Conservation (phyloP, 2,329 filamentous ascomycete species). For the Colletotrichum coccodes region DNA sequence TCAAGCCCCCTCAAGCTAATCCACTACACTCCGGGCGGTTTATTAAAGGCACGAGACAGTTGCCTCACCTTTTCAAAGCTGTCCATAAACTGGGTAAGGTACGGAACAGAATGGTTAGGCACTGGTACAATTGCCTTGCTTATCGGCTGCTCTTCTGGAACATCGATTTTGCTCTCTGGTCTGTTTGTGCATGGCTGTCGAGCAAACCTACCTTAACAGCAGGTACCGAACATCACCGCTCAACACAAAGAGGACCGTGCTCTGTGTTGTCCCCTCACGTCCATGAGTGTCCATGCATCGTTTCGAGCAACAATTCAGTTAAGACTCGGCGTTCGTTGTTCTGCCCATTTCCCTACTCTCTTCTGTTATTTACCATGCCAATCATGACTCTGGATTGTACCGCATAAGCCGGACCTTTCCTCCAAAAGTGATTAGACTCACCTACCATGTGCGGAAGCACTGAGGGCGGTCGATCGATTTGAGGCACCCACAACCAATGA, state of each 20-base stretch:
- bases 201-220: not conserved
- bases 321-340: not conserved
- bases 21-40: not conserved
- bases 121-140: not conserved
- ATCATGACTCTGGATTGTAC: not conserved
- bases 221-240: not conserved
- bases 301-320: constrained; percentile 24
- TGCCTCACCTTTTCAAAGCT: not conserved
- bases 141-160: not conserved
- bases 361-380: not conserved
- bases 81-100: not conserved
- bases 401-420: too few relatives aligned
- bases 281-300: constrained; percentile 26
- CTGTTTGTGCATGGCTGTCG: not conserved
- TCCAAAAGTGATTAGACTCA: too few relatives aligned
- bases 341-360: not conserved
- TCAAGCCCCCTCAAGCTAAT: constrained; percentile 15
- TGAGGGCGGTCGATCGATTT: not conserved
- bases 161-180: not conserved
- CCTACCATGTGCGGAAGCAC: not conserved
- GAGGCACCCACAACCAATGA: not conserved
- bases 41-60: constrained; percentile 24
- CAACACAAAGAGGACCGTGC: constrained; percentile 13
- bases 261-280: constrained; percentile 26
- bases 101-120: not conserved